Evolutionary conservation across 2,329 filamentous ascomycete genomes (phyloP), one percentile per base, ranked within the genome.

Genomic region (Fusarium sp.): DNA sequence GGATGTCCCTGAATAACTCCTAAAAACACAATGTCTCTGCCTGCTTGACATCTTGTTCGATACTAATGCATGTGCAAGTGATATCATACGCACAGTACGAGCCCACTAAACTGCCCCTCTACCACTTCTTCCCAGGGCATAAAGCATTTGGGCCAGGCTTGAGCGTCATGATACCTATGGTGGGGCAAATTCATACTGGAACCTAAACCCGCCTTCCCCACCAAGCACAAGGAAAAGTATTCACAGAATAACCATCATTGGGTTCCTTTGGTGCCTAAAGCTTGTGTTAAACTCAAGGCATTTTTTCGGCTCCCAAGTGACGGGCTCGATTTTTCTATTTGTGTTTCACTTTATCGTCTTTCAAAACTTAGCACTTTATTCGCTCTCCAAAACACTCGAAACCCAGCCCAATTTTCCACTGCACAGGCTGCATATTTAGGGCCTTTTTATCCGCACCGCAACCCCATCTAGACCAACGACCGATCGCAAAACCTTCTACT

Each of bases 131-230:
- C n/a, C 15, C 46, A 64, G 52, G 43, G 41, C 37, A 53, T 60
- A 6, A 39, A 41, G 41, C 43, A 23, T 49, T 33, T 33, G 14
- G 30, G 39, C n/a, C 30, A 30, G 27, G 27, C 27, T 30, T 30
- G 9, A 13, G 71, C 74, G 74, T 78, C 77, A 77, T 78, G 66
- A 67, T 77, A n/a, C n/a, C n/a, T n/a, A 62, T 54, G 75, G 78
- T 79, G 79, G 79, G 79, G 78, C 76, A 72, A 80, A 79, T 78
- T 79, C 76, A 77, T 75, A 76, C 74, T 73, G 76, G 69, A 61
- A 54, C 51, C 40, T 47, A 30, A 33, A 53, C 39, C 27, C 46
- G 51, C 59, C 47, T 53, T 64, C 73, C 73, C 68, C 73, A 73
- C 73, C 68, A 62, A 46, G 32, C 58, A 62, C 58, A 64, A 53